These are phyloP conservation scores for Serendipita sp. DNA, from an alignment of 768 basidiomycete genomes.

Conservation along the genomic window DNA sequence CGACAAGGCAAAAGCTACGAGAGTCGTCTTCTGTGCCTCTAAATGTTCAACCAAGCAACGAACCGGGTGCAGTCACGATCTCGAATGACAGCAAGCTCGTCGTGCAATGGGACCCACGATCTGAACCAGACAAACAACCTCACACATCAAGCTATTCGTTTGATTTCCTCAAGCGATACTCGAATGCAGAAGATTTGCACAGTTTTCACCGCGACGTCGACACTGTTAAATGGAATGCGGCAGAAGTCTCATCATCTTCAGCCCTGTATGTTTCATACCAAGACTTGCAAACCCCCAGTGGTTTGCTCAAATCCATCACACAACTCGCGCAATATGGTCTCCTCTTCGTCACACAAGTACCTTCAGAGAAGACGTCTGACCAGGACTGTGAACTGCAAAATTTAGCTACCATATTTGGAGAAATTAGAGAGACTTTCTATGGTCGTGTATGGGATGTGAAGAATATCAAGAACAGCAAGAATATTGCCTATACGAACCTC, in stretches of 20 bases:
- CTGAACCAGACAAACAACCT: slow-evolving; percentile 23
- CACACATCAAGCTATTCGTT: slow-evolving; percentile 40
- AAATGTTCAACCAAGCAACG: slow-evolving; percentile 29
- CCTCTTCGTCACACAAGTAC: slow-evolving; percentile 56
- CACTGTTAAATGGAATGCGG: slow-evolving; percentile 30
- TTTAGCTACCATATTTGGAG: slow-evolving; percentile 56
- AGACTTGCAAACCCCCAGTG: slow-evolving; percentile 28
- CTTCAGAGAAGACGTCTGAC: slow-evolving; percentile 41
- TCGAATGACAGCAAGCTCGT: slow-evolving; percentile 21
- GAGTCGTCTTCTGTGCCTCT: slow-evolving; percentile 47
- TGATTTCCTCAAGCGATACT: slow-evolving; percentile 35
- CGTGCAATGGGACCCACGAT: slow-evolving; percentile 4
- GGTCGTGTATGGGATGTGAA: slow-evolving; percentile 80
- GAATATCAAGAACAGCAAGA: slow-evolving; percentile 53
- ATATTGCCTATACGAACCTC: slow-evolving; percentile 91
- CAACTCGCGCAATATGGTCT: slow-evolving; percentile 63
- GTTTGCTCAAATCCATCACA: slow-evolving; percentile 41
- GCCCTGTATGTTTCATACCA: slow-evolving; percentile 43
- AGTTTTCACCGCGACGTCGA: slow-evolving; percentile 31
- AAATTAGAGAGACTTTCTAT: slow-evolving; percentile 78
- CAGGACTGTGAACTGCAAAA: slow-evolving; percentile 46
- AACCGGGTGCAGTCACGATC: slow-evolving; percentile 24
- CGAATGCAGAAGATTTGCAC: slow-evolving; percentile 22
- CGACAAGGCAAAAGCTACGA: slow-evolving; percentile 62
- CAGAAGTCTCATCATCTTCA: slow-evolving; percentile 21